These are phyloP conservation scores for Heimioporus sp. DNA, from an alignment of 768 basidiomycete genomes.

Conservation along the genomic window DNA sequence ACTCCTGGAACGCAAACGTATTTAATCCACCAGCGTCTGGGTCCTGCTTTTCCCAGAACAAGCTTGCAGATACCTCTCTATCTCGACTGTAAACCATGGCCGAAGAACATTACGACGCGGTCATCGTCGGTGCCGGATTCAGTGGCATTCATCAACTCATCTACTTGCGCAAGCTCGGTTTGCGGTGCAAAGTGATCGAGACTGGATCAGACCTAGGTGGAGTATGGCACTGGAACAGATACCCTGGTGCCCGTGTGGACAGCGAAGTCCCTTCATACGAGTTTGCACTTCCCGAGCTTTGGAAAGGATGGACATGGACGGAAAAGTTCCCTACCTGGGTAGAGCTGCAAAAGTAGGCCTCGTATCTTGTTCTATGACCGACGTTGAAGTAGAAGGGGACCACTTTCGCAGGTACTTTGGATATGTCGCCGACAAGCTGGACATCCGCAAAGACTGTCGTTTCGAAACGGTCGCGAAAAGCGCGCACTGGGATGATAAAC, in stretches of 20 bases:
- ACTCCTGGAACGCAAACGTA: background rate
- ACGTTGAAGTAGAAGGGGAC: background rate
- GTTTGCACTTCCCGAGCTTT: slow-evolving; percentile 8
- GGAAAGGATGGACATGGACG: slow-evolving; percentile 14
- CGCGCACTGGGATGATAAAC: slow-evolving; percentile 8
- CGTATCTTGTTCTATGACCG: background rate
- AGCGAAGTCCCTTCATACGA: slow-evolving; percentile 8
- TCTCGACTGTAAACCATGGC: background rate
- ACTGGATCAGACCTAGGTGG: slow-evolving; percentile 8
- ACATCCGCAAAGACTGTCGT: slow-evolving; percentile 9
- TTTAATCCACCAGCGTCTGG: background rate
- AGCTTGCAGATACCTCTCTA: too few species aligned
- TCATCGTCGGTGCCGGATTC: slow-evolving; percentile 11
- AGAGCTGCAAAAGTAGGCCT: slow-evolving; percentile 2
- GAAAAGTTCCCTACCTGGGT: slow-evolving; percentile 7
- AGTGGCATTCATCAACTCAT: slow-evolving; percentile 10
- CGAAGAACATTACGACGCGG: slow-evolving; percentile 7
- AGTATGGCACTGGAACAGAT: slow-evolving; percentile 12
- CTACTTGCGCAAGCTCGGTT: slow-evolving; percentile 7
- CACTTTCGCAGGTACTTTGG: slow-evolving; percentile 4
- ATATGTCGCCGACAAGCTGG: slow-evolving; percentile 8
- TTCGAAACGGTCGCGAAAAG: slow-evolving; percentile 10
- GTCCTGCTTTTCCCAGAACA: background rate
- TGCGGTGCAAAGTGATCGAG: slow-evolving; percentile 5
- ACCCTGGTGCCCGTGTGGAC: slow-evolving; percentile 12